Evolutionary conservation across 2,329 filamentous ascomycete species (phyloP).

Genomic region (Phaeosphaeria sp.): DNA sequence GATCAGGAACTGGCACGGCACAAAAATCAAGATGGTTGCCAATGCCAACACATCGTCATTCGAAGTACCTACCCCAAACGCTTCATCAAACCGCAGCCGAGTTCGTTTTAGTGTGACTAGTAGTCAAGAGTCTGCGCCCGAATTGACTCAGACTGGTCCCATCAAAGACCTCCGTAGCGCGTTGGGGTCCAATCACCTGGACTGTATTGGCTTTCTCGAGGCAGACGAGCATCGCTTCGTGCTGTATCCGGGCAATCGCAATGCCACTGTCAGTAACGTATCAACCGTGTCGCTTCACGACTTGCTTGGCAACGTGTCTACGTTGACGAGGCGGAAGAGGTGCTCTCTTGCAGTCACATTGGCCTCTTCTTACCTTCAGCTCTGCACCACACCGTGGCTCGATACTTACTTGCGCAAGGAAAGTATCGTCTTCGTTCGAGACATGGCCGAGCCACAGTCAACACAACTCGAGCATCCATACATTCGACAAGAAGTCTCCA

Average conservation of each 20-base stretch:
- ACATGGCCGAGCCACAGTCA: slow-evolving; percentile 1
- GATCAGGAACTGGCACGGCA: slow-evolving; percentile 7
- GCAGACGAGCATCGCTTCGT: slow-evolving; percentile 17
- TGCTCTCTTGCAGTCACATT: slow-evolving; percentile 30
- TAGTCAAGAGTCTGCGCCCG: background rate
- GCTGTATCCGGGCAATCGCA: slow-evolving; percentile 6
- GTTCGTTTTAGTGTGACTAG: background rate
- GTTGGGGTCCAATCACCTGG: background rate
- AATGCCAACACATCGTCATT: background rate
- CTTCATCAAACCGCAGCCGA: background rate
- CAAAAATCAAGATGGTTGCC: slow-evolving; percentile 14
- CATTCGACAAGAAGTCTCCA: slow-evolving; percentile 9
- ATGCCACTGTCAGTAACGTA: background rate
- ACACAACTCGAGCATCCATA: slow-evolving; percentile 12
- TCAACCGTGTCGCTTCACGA: slow-evolving; percentile 2
- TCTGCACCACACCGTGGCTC: slow-evolving; percentile 34
- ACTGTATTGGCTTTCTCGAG: slow-evolving; percentile 18
- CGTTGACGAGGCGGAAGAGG: slow-evolving; percentile 23
- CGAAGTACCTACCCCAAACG: background rate
- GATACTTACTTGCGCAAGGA: slow-evolving; percentile 9
- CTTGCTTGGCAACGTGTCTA: slow-evolving; percentile 5
- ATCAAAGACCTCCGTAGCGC: slow-evolving; percentile 9
- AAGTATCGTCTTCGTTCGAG: slow-evolving; percentile 16
- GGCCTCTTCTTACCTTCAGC: slow-evolving; percentile 32
- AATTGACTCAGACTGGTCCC: background rate